Percentiles rank a stretch among this genome's conserved stretches.
Evolutionary conservation across 805 yeast species (phyloP).

Genomic region (Nakazawaea siamensis): DNA sequence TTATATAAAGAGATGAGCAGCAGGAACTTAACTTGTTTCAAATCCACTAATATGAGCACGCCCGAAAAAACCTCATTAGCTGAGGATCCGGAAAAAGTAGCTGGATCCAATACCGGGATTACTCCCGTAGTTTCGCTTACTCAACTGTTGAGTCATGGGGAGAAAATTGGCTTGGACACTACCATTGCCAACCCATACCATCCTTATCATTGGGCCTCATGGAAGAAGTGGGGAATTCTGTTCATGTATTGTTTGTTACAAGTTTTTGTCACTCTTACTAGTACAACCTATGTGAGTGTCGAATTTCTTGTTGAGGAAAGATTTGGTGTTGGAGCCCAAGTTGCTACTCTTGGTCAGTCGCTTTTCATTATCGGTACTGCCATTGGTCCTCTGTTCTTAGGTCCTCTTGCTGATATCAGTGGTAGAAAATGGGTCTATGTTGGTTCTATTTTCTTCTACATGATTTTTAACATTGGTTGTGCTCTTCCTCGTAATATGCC

Average conservation of each 20-base stretch:
- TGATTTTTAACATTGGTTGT: constrained; percentile 24
- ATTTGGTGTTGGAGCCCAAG: constrained; percentile 20
- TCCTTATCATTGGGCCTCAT: constrained; percentile 23
- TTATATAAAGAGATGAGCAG: no score
- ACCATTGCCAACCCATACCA: constrained; percentile 22
- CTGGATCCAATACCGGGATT: no score
- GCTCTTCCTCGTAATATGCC: constrained; percentile 26
- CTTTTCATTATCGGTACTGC: constrained; percentile 28
- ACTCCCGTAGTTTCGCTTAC: constrained; percentile 8
- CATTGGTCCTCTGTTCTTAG: constrained; percentile 26
- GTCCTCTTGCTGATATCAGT: constrained; percentile 27
- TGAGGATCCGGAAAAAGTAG: no score
- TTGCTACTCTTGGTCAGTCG: constrained; percentile 26
- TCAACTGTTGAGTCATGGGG: constrained; percentile 8
- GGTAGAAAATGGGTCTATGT: constrained; percentile 30
- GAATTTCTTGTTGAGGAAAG: constrained; percentile 21
- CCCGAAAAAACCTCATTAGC: no score
- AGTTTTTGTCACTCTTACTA: constrained; percentile 22
- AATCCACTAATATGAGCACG: no score
- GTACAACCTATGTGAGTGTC: constrained; percentile 24
- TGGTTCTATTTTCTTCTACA: constrained; percentile 19
- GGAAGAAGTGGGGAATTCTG: constrained; percentile 18
- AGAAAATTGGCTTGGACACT: constrained; percentile 8
- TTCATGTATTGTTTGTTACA: constrained; percentile 21
- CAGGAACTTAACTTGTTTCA: no score